Evolutionary conservation across 495 filamentous ascomycete genomes (phyloP), one percentile per base, ranked within the genome.

Genomic region (Aspergillus cavernicola): DNA sequence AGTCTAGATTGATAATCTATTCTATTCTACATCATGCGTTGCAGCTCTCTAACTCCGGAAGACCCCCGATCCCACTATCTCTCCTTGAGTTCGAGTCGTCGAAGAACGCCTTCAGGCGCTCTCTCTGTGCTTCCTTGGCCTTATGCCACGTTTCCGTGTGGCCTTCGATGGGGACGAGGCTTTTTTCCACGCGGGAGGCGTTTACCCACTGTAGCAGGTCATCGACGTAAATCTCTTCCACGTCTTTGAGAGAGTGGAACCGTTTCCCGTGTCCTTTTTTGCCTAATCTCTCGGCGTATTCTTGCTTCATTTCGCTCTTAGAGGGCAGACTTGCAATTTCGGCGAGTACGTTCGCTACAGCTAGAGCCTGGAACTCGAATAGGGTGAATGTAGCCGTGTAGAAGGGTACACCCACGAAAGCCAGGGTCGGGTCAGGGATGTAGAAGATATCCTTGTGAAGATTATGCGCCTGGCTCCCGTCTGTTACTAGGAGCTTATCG

Each of bases 401-500:
- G 60, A 80, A 82, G 0, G 83, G 77, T 0, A 84, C 71, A 0
- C 84, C 84, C 7, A 87, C 67, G 56, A 87, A 85, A 0, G 73
- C 74, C 12, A 87, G 59, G 0, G 81, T 78, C 0, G 84, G 82
- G 47, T 86, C 82, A 0, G 77, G 73, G 37, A 86, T 86, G 57
- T 84, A 87, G 59, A 86, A 86, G 3, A 86, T 79, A 53, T 87
- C 83, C 35, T 79, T 78, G 65, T 86, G 79, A 4, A 87, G 56
- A 57, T 89, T 87, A 60, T 87, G 83, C n/a, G 83, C 60, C 59
- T 82, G 83, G 3, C 70, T 76, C 0, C 85, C 85, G 49, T 86
- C 80, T 0, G 85, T 85, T 1, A 87, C 76, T 4, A 89, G 60
- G 0, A 79, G 62, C 3, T 63, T 72, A 2, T 81, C 74, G 38